Base-by-base conservation (phyloP, 805 yeast genomes). In the Lachancea quebecensis region DNA sequence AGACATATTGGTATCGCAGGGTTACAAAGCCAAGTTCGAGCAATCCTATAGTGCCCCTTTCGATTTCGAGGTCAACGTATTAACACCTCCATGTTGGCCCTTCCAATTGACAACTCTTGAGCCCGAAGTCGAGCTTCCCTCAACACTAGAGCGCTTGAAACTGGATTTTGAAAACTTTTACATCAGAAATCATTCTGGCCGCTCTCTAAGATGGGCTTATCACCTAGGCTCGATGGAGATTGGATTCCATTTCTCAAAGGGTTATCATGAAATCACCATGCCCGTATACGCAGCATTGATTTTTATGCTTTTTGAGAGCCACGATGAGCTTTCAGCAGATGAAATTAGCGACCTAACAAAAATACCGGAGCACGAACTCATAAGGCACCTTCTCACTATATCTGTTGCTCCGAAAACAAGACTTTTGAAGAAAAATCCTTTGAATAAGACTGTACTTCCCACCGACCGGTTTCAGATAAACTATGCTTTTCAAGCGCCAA, bases 211-310 rank as follows among this genome's bases (percentile, higher is more conserved):
- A 8, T 93, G 97, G 97, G 81, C 88, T 32, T 86, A 90, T 18
- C 80, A 81, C 52, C 77, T 86, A 57, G 95, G 96, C 5, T 78
- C 86, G 5, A 81, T 87, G 47, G 97, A 90, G 55, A 71, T 91
- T 44, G 72, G 84, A 42, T 81, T 84, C 54, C 73, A 80, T 31
- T 85, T 82, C 53, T 80, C 82, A 4, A 74, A 79, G 29, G 75
- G 78, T 39, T 75, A 82, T 1, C 90, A 91, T 57, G 90, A 85
- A 47, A 74, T 90, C 36, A 85, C 80, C 50, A 74, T 89, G 77
- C 82, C 96, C 0, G 74, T 95, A 0, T 79, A 81, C 52, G 83
- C 95, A 10, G 90, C 85, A n/a, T 66, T 85, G 0, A 79, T 93
- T 21, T 74, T 91, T 60, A 62, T 86, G 45, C 72, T 89, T 35